Evolutionary conservation across 2,329 filamentous ascomycete species (phyloP), one percentile per base, ranked within the genome.

Genomic region (Curvularia spicifera): DNA sequence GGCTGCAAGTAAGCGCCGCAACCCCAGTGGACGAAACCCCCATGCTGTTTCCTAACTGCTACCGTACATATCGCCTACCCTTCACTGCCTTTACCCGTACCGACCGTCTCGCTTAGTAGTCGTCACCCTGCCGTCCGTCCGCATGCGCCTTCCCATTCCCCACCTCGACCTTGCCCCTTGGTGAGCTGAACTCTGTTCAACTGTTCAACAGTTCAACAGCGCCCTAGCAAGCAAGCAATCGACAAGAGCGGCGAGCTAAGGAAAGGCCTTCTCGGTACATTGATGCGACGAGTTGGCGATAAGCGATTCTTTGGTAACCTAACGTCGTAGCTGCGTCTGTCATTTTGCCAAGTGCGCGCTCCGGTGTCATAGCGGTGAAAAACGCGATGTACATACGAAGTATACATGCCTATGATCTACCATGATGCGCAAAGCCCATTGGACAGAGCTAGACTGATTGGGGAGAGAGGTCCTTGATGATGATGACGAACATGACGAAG

Each of bases 151-250:
- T 20, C 20, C 40, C 20, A 43, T 43, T 43, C 40, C 40, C 40
- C 40, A 43, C 40, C 12, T 31, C 28, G 28, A 31, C 9, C 28
- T 31, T 9, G 28, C 28, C 8, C 28, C 6, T 6, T 26, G 4
- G 24, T 44, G 42, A 26, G 42, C 42, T 44, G 42, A 44, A 28
- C 22, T 44, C 42, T 44, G 42, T 44, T 44, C 42, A 44, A 44
- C 42, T 28, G 42, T 44, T 44, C 40, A 44, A 44, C 42, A 44
- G 22, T 12, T 18, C 18, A 18, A 18, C 18, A 18, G 18, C 18
- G 10, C 22, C 22, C 42, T 44, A 44, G 42, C 24, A 44, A 24
- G 13, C 42, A 12, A n/a, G 22, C 20, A 18, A 43, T 7, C 40
- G 40, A 24, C 22, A 26, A 10, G 28, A 31, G 8, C 28, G 9